A percentile compares a stretch with the other conserved stretches of the same genome.
Conservation (phyloP, 768 basidiomycete genomes). For the Xerocomellus chrysenteron region DNA sequence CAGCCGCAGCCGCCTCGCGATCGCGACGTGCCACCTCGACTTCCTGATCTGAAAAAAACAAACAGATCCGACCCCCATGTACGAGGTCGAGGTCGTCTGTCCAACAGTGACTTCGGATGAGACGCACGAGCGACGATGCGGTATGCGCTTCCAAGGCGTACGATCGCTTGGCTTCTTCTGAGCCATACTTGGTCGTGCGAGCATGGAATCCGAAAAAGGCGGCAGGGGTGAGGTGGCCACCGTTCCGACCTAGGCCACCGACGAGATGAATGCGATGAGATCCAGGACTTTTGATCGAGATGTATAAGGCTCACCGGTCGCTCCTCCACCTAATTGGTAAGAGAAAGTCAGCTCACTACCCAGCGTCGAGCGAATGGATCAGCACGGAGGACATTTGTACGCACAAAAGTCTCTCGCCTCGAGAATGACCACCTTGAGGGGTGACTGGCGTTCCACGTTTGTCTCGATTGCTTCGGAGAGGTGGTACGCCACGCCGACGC, state of each 20-base stretch:
- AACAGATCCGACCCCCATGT: constrained; percentile 48
- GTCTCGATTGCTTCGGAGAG: constrained; percentile 40
- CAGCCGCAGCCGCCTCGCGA: constrained; percentile 51
- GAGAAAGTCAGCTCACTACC: background rate
- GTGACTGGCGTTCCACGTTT: constrained; percentile 3
- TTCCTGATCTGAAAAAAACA: constrained; percentile 52
- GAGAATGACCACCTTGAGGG: constrained; percentile 59
- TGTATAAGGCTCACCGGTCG: constrained; percentile 53
- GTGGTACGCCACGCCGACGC: constrained; percentile 73
- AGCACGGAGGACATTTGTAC: constrained; percentile 27
- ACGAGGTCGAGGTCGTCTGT: constrained; percentile 60
- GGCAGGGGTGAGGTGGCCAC: constrained; percentile 66
- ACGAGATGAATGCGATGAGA: background rate
- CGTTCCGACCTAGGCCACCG: constrained; percentile 62
- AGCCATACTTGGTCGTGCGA: constrained; percentile 41
- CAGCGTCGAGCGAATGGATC: background rate
- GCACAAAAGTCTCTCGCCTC: constrained; percentile 87
- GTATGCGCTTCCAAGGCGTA: constrained; percentile 61
- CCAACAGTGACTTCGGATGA: constrained; percentile 47
- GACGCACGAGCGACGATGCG: constrained; percentile 42
- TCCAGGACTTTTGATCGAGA: constrained; percentile 1
- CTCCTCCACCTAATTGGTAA: constrained; percentile 56
- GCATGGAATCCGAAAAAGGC: constrained; percentile 46
- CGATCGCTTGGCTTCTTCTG: constrained; percentile 53
- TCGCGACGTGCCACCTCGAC: constrained; percentile 39